Evolutionary conservation across 2,329 filamentous ascomycete species (phyloP).

Genomic region (Pseudogymnoascus sp.): DNA sequence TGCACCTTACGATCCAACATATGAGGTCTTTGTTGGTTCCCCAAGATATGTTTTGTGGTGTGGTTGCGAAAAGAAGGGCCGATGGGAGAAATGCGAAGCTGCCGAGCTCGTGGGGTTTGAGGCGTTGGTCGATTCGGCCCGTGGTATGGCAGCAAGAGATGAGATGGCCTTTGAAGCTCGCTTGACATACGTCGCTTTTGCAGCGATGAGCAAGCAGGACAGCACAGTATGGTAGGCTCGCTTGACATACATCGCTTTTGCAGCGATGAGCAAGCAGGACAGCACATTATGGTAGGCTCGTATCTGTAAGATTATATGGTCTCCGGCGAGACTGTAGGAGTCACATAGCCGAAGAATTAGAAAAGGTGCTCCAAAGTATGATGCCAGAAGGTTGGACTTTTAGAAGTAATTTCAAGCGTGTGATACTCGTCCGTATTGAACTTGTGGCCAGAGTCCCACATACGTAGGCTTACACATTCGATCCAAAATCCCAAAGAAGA

Average conservation of each 20-base stretch:
- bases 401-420: background rate
- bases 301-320: too few species aligned
- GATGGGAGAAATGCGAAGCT: background rate
- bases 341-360: background rate
- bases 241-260: too few species aligned
- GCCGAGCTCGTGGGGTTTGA: background rate
- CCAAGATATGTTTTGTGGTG: background rate
- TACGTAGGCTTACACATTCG: background rate
- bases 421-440: background rate
- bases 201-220: background rate
- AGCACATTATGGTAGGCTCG: too few species aligned
- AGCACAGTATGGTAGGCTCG: too few species aligned
- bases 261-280: too few species aligned
- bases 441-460: background rate
- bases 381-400: background rate
- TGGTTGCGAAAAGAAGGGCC: background rate
- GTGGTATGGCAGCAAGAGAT: background rate
- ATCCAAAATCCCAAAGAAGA: background rate
- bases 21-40: background rate
- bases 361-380: background rate
- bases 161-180: background rate
- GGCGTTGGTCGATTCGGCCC: background rate
- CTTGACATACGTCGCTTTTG: background rate
- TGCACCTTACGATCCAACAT: background rate
- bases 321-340: background rate